Conservation (phyloP, 306 rosid genomes). For the Pyrus pyrifolia region DNA sequence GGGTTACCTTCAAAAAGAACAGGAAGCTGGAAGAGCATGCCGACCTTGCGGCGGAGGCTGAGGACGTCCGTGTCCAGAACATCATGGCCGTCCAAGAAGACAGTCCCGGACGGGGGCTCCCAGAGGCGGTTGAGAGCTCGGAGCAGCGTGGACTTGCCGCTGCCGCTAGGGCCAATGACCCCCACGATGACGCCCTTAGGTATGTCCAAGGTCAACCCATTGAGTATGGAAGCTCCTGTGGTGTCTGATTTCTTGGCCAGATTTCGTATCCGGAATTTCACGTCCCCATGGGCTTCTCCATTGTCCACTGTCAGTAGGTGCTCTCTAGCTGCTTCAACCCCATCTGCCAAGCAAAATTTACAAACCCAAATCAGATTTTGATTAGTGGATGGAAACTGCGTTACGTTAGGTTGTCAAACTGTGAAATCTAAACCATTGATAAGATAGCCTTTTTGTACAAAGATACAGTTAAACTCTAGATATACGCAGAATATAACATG, state of each 20-base stretch:
- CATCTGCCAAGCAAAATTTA: not conserved
- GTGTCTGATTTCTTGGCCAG: conserved; percentile 44
- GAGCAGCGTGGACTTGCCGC: conserved; percentile 83
- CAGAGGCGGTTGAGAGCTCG: conserved; percentile 82
- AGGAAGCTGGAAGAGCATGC: conserved; percentile 95
- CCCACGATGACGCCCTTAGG: conserved; percentile 68
- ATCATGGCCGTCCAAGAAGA: conserved; percentile 62
- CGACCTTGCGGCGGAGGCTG: conserved; percentile 80
- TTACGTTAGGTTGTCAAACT: not conserved
- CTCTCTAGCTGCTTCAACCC: conserved; percentile 30
- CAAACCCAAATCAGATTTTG: not conserved
- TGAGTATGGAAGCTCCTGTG: conserved; percentile 33
- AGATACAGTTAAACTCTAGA: not conserved
- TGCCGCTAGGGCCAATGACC: conserved; percentile 87
- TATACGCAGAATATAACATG: not conserved
- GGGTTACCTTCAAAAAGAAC: conserved; percentile 69
- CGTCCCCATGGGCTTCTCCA: not conserved
- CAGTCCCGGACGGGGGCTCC: conserved; percentile 68
- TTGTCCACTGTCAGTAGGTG: conserved; percentile 40
- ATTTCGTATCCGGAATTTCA: conserved; percentile 48
- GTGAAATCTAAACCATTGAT: not conserved
- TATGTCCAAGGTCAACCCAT: conserved; percentile 43
- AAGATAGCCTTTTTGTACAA: too few species aligned
- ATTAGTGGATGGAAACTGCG: not conserved
- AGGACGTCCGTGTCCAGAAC: conserved; percentile 59